Evolutionary conservation across 1,284 basidiomycete genomes (phyloP), one percentile per base, ranked within the genome.

Genomic region (Apiotrichum montevideense): DNA sequence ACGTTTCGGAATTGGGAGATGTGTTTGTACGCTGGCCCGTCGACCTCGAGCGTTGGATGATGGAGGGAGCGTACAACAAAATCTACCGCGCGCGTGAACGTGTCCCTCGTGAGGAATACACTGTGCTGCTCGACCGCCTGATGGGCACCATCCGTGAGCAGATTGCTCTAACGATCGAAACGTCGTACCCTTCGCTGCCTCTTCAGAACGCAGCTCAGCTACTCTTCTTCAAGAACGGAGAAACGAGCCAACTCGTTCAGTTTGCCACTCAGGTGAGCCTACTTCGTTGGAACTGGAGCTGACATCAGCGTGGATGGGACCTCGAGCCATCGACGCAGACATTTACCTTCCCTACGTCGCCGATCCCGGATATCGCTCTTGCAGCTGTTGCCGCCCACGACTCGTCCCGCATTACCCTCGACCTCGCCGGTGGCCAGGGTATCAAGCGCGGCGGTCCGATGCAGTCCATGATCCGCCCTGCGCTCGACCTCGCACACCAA

Each of bases 11-110:
- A 62, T 79, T 84, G 40, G 81, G 84, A 35, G 90, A 90, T 73
- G 84, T 85, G 14, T 93, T 83, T 73, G 87, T 94, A 65, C 83
- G 83, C 57, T 88, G 92, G 73, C 88, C 90, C 2, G 86, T 93
- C 56, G 90, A 92, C 72, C 82, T 93, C 57, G 96, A 99, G 75
- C 82, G 90, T 51, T 98, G 94, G 90, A 82, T 98, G 58, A 98
- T 99, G 95, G 96, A 98, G 75, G 95, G 95, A 40, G 88, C 87
- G 69, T 99, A 98, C 75, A 92, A 90, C 75, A 96, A 97, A 75
- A 94, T 98, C 3, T 99, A 95, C 91, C 86, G 89, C 64, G 92
- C 94, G 44, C 84, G 92, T 64, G 87, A 90, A 63, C 86, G 92
- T 66, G 90, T 75, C 1, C 73, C 74, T 13, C 63, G 76, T 52